Conservation (phyloP, 495 filamentous ascomycete species). For the Cercophora samala region DNA sequence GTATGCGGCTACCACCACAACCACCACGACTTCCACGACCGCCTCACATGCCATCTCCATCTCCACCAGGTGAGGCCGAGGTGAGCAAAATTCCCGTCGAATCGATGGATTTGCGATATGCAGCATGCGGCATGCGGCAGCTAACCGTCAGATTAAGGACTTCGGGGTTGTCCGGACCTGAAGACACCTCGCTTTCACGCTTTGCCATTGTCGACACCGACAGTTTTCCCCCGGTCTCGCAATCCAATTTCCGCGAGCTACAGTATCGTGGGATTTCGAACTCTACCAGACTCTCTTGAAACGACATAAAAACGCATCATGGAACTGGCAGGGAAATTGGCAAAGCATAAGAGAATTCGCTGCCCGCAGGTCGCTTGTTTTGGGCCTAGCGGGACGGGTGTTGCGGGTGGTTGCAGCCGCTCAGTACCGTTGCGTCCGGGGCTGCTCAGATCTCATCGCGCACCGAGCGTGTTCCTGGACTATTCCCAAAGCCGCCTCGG, state of each 20-base stretch:
- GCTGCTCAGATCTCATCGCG: slow-evolving; percentile 9
- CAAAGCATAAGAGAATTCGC: neutral
- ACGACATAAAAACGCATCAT: neutral
- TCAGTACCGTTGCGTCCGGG: slow-evolving; percentile 6
- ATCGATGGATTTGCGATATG: neutral
- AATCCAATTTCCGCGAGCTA: neutral
- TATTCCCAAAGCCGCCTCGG: slow-evolving; percentile 7
- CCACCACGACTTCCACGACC: neutral
- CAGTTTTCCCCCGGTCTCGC: neutral
- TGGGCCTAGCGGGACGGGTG: slow-evolving; percentile 10
- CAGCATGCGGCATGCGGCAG: slow-evolving; percentile 11
- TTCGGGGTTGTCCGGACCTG: slow-evolving; percentile 5
- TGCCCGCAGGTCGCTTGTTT: slow-evolving; percentile 5
- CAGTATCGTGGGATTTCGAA: neutral
- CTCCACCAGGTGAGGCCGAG: neutral
- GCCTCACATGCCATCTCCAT: neutral
- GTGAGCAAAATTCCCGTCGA: neutral
- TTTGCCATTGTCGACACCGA: neutral
- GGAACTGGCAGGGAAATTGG: neutral
- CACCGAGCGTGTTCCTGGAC: slow-evolving; percentile 5
- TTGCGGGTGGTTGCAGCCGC: slow-evolving; percentile 16
- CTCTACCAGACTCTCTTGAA: neutral
- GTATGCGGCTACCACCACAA: neutral
- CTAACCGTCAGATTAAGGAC: slow-evolving; percentile 27
- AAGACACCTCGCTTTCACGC: neutral